These are phyloP conservation scores for Somion occarium DNA, from an alignment of 1,284 basidiomycete genomes.

Conservation along the genomic window DNA sequence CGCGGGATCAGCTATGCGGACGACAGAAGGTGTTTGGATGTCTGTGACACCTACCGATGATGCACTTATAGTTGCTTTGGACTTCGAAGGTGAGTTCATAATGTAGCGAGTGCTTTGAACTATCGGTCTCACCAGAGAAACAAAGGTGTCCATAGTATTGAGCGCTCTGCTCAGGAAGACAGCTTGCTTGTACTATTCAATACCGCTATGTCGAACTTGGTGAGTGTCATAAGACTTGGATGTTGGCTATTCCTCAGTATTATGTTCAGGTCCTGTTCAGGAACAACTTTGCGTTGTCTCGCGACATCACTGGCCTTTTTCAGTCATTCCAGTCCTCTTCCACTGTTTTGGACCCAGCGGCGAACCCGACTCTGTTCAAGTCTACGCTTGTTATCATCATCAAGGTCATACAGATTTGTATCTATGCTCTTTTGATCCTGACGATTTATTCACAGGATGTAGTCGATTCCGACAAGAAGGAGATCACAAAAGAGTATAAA, in stretches of 20 bases:
- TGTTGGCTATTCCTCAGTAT: background rate
- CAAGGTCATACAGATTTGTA: conserved; percentile 35
- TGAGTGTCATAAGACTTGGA: conserved; percentile 21
- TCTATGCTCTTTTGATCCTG: background rate
- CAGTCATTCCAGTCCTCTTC: conserved; percentile 63
- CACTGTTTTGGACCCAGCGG: conserved; percentile 49
- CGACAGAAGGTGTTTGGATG: conserved; percentile 68
- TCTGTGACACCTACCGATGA: conserved; percentile 58
- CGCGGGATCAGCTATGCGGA: conserved; percentile 63
- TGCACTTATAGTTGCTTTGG: conserved; percentile 50
- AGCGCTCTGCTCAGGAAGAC: conserved; percentile 60
- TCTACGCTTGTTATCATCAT: conserved; percentile 59
- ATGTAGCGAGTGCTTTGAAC: background rate
- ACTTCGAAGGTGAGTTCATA: conserved; percentile 49
- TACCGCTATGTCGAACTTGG: conserved; percentile 60
- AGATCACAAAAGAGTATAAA: conserved; percentile 52
- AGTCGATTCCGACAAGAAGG: conserved; percentile 48
- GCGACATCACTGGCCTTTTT: conserved; percentile 56
- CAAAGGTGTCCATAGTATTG: conserved; percentile 58
- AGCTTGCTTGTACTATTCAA: conserved; percentile 60
- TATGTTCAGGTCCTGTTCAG: conserved; percentile 56
- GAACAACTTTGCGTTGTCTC: conserved; percentile 58
- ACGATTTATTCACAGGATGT: conserved; percentile 41
- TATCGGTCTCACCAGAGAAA: background rate
- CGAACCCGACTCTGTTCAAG: conserved; percentile 55